phyloP scores from a whole-genome alignment of 352 stramenopile species.

The Globisporangium carolinianum region DNA sequence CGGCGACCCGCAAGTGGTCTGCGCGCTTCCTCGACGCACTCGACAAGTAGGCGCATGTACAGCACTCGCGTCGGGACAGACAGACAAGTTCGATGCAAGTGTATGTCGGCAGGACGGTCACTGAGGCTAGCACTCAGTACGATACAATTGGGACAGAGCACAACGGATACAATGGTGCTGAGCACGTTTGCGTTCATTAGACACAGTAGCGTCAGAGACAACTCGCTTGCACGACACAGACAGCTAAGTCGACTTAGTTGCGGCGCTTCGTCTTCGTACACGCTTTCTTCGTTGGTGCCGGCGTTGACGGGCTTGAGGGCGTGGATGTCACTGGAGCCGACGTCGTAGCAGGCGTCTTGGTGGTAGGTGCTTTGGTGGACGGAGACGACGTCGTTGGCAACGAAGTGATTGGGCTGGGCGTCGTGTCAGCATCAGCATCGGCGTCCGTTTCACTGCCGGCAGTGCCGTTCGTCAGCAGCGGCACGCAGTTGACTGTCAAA shows the following conservation, averaged over 20 bases:
- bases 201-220: too few species aligned
- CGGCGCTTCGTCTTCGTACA: constrained; percentile 14
- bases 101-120: too few species aligned
- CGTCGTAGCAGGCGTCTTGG: constrained; percentile 1
- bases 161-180: too few species aligned
- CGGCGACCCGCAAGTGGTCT: constrained; percentile 41
- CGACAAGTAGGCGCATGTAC: constrained; percentile 12
- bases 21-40: constrained; percentile 19
- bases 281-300: constrained; percentile 15
- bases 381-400: neutral
- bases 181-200: too few species aligned
- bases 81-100: too few species aligned
- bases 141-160: too few species aligned
- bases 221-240: too few species aligned
- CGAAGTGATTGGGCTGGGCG: neutral
- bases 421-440: neutral
- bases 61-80: too few species aligned
- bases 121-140: too few species aligned
- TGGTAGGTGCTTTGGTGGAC: neutral
- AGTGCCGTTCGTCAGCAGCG: neutral
- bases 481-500: constrained; percentile 19
- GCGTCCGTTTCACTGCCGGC: neutral
- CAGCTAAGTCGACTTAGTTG: neutral
- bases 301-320: neutral
- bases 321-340: constrained; percentile 10